These are phyloP conservation scores for Populus trichocarpa DNA, from an alignment of 441 rosid genomes.

Conservation along the genomic window DNA sequence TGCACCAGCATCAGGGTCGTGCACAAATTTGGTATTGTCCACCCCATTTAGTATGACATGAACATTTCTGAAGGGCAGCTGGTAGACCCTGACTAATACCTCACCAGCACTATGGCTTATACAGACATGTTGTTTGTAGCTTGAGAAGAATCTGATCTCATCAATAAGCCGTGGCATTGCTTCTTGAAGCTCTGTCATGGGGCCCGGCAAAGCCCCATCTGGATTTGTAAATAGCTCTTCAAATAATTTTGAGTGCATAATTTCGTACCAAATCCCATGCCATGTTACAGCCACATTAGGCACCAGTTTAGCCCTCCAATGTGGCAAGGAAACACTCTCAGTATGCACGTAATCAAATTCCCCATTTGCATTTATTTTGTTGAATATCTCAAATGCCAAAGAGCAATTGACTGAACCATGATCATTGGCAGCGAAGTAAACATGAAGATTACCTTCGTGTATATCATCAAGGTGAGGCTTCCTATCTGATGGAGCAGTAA, in stretches of 20 bases:
- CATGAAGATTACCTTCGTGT: conserved; percentile 48
- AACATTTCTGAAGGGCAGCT: conserved; percentile 50
- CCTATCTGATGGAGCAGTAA: conserved; percentile 61
- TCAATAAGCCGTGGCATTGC: conserved; percentile 59
- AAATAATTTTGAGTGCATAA: conserved; percentile 49
- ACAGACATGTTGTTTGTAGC: conserved; percentile 61
- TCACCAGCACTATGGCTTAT: conserved; percentile 72
- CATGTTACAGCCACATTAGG: conserved; percentile 41
- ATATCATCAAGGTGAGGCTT: conserved; percentile 37
- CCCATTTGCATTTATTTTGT: conserved; percentile 28
- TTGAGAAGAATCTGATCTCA: conserved; percentile 60
- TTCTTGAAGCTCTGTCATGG: conserved; percentile 51
- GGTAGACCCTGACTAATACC: conserved; percentile 57
- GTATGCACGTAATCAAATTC: conserved; percentile 66
- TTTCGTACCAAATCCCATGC: conserved; percentile 82
- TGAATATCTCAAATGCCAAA: conserved; percentile 58
- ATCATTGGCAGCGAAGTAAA: conserved; percentile 60
- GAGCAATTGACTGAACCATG: conserved; percentile 54
- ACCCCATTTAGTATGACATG: conserved; percentile 75
- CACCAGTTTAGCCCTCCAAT: conserved; percentile 55
- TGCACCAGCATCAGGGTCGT: conserved; percentile 35
- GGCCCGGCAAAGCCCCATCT: conserved; percentile 26
- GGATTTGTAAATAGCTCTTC: conserved; percentile 52
- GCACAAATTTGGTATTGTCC: conserved; percentile 44
- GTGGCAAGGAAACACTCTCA: conserved; percentile 72